A percentile compares a stretch with the other conserved stretches of the same genome.
Evolutionary conservation across 1,139 yeast genomes (phyloP).

Genomic region (Magnusiomyces ingens): DNA sequence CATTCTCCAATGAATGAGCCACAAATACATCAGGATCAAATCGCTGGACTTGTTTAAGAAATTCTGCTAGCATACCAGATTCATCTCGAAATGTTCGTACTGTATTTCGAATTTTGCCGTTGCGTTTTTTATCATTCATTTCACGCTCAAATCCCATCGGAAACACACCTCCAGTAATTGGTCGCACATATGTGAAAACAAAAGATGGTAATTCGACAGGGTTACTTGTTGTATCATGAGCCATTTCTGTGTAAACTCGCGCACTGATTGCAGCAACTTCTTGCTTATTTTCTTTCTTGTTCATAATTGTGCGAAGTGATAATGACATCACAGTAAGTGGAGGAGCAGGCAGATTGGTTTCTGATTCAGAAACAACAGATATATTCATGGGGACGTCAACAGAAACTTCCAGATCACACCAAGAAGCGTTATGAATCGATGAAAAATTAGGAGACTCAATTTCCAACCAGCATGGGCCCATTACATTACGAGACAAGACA

Average conservation of each 20-base stretch:
- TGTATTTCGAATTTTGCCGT: constrained; percentile 10
- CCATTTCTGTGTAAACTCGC: constrained; percentile 49
- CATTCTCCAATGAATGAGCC: constrained; percentile 80
- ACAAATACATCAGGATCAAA: constrained; percentile 85
- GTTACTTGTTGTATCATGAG: constrained; percentile 49
- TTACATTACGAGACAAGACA: constrained; percentile 70
- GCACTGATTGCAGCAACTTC: constrained; percentile 81
- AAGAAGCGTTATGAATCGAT: constrained; percentile 60
- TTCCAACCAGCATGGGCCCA: constrained; percentile 98
- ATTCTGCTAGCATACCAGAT: constrained; percentile 54
- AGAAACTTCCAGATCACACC: constrained; percentile 71
- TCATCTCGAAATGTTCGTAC: constrained; percentile 48
- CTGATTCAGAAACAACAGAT: constrained; percentile 44
- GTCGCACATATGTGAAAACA: constrained; percentile 64
- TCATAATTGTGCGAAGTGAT: constrained; percentile 74
- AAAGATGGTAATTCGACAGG: constrained; percentile 30
- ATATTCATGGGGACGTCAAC: constrained; percentile 47
- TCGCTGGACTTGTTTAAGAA: constrained; percentile 62
- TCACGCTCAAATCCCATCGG: constrained; percentile 68
- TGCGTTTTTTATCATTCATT: constrained; percentile 15
- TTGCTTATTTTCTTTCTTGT: constrained; percentile 63
- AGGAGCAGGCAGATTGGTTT: constrained; percentile 42
- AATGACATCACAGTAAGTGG: constrained; percentile 67
- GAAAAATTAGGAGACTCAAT: constrained; percentile 57
- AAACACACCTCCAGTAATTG: constrained; percentile 44